These are phyloP conservation scores for Ganoderma lucidum DNA, from an alignment of 1,284 basidiomycete genomes.

Conservation along the genomic window DNA sequence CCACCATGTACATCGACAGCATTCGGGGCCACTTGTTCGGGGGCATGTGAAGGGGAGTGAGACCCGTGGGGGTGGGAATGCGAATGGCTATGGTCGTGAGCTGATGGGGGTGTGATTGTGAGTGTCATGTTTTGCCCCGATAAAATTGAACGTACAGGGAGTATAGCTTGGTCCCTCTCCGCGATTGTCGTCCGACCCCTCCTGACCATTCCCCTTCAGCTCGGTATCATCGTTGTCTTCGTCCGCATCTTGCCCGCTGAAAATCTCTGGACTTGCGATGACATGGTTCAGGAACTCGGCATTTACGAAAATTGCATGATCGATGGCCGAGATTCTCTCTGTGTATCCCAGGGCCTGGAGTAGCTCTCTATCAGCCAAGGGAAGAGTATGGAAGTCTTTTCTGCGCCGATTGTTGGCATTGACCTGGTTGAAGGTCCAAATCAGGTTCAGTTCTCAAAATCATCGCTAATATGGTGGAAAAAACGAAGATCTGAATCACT, in stretches of 20 bases:
- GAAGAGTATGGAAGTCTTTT: constrained; percentile 73
- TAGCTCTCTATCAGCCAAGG: constrained; percentile 65
- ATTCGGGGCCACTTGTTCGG: constrained; percentile 36
- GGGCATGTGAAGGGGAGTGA: constrained; percentile 32
- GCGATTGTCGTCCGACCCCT: constrained; percentile 2
- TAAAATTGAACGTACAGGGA: not conserved
- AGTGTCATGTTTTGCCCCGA: not conserved
- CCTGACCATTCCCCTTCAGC: constrained; percentile 4
- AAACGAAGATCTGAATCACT: constrained; percentile 18
- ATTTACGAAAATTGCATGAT: constrained; percentile 74
- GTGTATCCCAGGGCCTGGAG: constrained; percentile 71
- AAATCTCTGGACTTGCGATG: constrained; percentile 77
- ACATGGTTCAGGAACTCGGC: constrained; percentile 73
- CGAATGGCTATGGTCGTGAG: constrained; percentile 21
- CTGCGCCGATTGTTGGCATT: constrained; percentile 78
- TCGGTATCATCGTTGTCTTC: constrained; percentile 38
- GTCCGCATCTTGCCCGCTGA: constrained; percentile 58
- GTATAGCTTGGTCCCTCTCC: not conserved
- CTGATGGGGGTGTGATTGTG: not conserved
- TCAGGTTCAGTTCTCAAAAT: not conserved
- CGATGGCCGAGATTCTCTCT: constrained; percentile 70
- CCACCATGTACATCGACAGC: constrained; percentile 23
- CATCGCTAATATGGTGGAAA: no score
- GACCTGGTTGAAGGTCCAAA: constrained; percentile 51
- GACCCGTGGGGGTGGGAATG: constrained; percentile 17